These are phyloP conservation scores for Trichoderma atroviride DNA, from an alignment of 2,329 filamentous ascomycete species.

Conservation along the genomic window DNA sequence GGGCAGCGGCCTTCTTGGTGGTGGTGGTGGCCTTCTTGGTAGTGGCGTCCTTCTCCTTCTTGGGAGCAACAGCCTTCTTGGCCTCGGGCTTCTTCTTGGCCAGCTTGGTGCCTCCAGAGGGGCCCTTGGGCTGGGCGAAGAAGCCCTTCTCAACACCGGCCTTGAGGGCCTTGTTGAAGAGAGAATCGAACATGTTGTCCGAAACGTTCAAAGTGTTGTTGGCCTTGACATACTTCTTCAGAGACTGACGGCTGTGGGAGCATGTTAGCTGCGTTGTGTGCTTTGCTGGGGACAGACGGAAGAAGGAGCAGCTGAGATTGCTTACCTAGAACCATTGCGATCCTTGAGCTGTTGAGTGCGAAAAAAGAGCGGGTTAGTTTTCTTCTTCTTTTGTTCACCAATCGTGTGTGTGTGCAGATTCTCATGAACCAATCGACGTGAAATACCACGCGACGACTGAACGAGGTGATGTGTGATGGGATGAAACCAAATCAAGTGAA, in stretches of 20 bases:
- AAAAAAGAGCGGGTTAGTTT: conserved; percentile 46
- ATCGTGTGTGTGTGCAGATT: conserved; percentile 4
- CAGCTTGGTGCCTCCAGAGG: conserved; percentile 90
- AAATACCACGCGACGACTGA: not conserved
- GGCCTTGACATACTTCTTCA: conserved; percentile 64
- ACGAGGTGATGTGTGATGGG: conserved; percentile 11
- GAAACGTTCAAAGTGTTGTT: conserved; percentile 53
- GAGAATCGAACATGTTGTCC: conserved; percentile 65
- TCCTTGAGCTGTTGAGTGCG: conserved; percentile 58
- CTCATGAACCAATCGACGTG: conserved; percentile 6
- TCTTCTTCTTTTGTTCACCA: not conserved
- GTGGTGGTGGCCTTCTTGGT: conserved; percentile 41
- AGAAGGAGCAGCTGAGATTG: not conserved
- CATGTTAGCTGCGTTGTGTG: conserved; percentile 27
- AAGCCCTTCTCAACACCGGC: conserved; percentile 82
- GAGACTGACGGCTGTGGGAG: conserved; percentile 55
- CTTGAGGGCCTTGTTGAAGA: conserved; percentile 86
- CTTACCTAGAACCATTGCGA: conserved; percentile 57
- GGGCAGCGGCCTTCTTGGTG: conserved; percentile 37
- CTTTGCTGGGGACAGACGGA: not conserved
- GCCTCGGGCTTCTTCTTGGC: conserved; percentile 69
- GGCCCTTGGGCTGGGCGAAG: conserved; percentile 88
- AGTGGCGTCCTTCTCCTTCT: conserved; percentile 40
- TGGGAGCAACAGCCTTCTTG: conserved; percentile 42
- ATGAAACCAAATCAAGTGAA: not conserved